phyloP scores from a whole-genome alignment of 495 filamentous ascomycete genomes.

The Tuber calosporum region DNA sequence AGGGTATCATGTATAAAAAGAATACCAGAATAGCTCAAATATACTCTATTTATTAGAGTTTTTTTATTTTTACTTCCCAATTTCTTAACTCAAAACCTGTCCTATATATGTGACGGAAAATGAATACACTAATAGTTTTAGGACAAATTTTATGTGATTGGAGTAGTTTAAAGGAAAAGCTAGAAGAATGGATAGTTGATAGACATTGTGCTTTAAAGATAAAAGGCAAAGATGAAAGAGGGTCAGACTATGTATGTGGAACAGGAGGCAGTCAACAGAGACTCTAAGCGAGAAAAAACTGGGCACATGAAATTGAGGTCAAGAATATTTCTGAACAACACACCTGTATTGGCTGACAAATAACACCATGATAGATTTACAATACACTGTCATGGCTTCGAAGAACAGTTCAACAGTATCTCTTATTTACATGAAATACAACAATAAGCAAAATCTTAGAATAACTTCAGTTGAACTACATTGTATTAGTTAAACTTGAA shows the following conservation, averaged over 20 bases:
- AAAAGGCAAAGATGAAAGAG: background rate
- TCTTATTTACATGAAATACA: slow-evolving; percentile 16
- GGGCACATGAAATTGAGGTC: background rate
- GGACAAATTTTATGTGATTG: too few species aligned
- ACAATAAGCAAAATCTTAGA: slow-evolving; percentile 6
- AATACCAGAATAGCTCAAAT: too few species aligned
- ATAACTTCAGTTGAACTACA: slow-evolving; percentile 6
- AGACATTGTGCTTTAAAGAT: slow-evolving; percentile 3
- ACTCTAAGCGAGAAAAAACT: background rate
- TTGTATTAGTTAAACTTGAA: slow-evolving; percentile 3
- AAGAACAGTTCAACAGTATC: background rate
- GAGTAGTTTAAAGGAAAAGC: background rate
- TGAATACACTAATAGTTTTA: too few species aligned
- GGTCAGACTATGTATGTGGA: slow-evolving; percentile 2
- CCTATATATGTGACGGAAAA: too few species aligned
- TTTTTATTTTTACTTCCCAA: too few species aligned
- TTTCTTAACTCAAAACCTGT: too few species aligned
- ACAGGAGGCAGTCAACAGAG: background rate
- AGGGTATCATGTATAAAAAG: too few species aligned
- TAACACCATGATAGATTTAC: background rate
- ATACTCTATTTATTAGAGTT: too few species aligned
- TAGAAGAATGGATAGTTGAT: slow-evolving; percentile 3
- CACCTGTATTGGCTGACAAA: background rate
- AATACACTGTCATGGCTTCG: slow-evolving; percentile 15
- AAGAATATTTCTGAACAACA: slow-evolving; percentile 3